phyloP scores from a whole-genome alignment of 805 yeast species.

The Helenozyma baotianmanensis region DNA sequence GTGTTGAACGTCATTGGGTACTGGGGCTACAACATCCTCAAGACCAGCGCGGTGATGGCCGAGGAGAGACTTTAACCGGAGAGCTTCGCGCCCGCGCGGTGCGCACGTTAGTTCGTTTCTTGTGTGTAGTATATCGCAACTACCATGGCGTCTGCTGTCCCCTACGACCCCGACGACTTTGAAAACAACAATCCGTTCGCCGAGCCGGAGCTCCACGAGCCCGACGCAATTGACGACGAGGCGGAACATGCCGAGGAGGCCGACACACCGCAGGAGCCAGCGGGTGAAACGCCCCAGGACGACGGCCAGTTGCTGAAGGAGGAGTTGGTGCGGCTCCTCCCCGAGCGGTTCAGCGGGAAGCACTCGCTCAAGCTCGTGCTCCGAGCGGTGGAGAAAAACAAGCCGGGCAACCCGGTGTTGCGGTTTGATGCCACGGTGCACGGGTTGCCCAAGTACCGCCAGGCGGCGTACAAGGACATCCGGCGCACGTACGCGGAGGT shows the following conservation, averaged over 20 bases:
- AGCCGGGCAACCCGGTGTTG: constrained; percentile 74
- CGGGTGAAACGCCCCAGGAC: not conserved
- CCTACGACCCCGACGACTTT: constrained; percentile 45
- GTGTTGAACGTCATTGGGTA: constrained; percentile 72
- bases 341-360: constrained; percentile 45
- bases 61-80: constrained; percentile 13
- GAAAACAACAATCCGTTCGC: constrained; percentile 42
- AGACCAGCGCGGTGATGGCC: constrained; percentile 32
- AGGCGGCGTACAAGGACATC: constrained; percentile 61
- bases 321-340: constrained; percentile 44
- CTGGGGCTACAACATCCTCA: constrained; percentile 69
- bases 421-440: constrained; percentile 51
- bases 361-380: constrained; percentile 51
- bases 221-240: not conserved
- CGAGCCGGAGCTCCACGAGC: constrained; percentile 21
- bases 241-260: not conserved
- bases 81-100: no score
- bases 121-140: not conserved
- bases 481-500: constrained; percentile 81
- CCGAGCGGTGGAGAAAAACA: constrained; percentile 64
- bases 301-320: constrained; percentile 26
- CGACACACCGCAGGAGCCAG: not conserved
- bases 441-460: constrained; percentile 74
- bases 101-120: no score
- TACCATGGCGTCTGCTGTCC: constrained; percentile 42